phyloP scores from a whole-genome alignment of 1,284 basidiomycete species.

The Ganoderma multipileum region DNA sequence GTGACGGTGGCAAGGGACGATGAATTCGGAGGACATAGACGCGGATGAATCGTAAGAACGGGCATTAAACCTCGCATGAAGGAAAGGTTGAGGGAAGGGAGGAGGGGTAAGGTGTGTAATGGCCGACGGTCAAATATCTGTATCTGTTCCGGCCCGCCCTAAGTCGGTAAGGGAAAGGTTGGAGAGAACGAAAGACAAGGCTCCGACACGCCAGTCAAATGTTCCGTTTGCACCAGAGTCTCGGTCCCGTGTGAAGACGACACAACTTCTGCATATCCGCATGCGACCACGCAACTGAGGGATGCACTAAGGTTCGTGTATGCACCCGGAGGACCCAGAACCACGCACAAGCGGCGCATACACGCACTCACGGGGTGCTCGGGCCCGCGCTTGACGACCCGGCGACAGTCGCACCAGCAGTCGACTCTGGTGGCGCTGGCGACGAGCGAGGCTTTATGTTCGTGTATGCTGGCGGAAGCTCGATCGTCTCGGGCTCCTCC shows the following conservation, averaged over 20 bases:
- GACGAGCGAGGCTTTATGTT: slow-evolving; percentile 32
- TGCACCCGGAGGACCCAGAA: neutral
- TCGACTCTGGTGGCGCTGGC: neutral
- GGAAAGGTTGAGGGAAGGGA: neutral
- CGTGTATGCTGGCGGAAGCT: slow-evolving; percentile 82
- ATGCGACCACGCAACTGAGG: neutral
- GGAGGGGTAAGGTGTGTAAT: neutral
- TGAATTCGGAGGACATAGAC: neutral
- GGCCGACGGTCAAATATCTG: neutral
- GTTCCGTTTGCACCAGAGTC: neutral
- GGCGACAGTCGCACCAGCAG: neutral
- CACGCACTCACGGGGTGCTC: neutral
- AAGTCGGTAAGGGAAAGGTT: neutral
- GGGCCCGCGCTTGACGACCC: neutral
- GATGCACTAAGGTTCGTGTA: neutral
- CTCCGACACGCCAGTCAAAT: neutral
- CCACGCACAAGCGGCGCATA: neutral
- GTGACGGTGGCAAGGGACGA: neutral
- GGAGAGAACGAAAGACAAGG: neutral
- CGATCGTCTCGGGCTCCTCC: slow-evolving; percentile 70
- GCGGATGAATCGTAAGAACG: neutral
- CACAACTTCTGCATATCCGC: neutral
- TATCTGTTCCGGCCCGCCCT: neutral
- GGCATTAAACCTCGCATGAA: slow-evolving; percentile 1
- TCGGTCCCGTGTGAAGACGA: neutral